Percentiles rank a stretch among this genome's conserved stretches.
These are phyloP conservation scores for Fusarium nelsonii DNA, from an alignment of 2,329 filamentous ascomycete species.

Conservation along the genomic window DNA sequence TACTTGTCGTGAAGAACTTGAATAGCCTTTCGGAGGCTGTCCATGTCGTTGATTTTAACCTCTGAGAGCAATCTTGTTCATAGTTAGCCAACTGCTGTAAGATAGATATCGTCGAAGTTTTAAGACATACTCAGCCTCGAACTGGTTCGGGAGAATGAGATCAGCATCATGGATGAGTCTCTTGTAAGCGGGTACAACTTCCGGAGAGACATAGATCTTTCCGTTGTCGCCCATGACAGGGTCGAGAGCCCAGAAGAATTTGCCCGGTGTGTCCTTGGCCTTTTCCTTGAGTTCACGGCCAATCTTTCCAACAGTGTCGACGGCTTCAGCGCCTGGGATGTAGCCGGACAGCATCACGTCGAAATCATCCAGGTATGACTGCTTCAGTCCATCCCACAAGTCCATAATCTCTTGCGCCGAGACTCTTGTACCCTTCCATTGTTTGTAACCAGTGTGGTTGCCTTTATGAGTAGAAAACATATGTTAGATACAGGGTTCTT, in stretches of 20 bases:
- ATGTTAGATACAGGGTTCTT: conserved; percentile 13
- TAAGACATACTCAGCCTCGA: conserved; percentile 86
- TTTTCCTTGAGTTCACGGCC: conserved; percentile 81
- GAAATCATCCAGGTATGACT: conserved; percentile 88
- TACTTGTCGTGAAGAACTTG: conserved; percentile 81
- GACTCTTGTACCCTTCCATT: conserved; percentile 86
- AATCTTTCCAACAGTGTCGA: conserved; percentile 86
- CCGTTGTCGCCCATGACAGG: conserved; percentile 99
- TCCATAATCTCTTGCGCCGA: conserved; percentile 85
- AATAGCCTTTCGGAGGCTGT: conserved; percentile 79
- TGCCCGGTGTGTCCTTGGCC: conserved; percentile 71
- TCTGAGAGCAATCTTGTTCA: conserved; percentile 80
- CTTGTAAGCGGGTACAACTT: conserved; percentile 93
- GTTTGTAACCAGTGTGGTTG: conserved; percentile 93
- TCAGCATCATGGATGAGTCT: conserved; percentile 83
- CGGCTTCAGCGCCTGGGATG: conserved; percentile 86
- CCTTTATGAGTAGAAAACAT: conserved; percentile 63
- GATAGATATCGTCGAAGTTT: not conserved
- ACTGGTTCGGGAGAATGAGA: conserved; percentile 94
- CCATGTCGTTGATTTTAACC: conserved; percentile 83
- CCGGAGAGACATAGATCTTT: conserved; percentile 88
- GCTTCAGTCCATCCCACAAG: conserved; percentile 85
- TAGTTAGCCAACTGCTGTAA: conserved; percentile 1
- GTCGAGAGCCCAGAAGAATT: conserved; percentile 97
- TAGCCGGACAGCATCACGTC: conserved; percentile 97